Percentiles rank a stretch among this genome's conserved stretches.
Conservation (phyloP, 2,329 filamentous ascomycete genomes). For the Penicillium sp. region DNA sequence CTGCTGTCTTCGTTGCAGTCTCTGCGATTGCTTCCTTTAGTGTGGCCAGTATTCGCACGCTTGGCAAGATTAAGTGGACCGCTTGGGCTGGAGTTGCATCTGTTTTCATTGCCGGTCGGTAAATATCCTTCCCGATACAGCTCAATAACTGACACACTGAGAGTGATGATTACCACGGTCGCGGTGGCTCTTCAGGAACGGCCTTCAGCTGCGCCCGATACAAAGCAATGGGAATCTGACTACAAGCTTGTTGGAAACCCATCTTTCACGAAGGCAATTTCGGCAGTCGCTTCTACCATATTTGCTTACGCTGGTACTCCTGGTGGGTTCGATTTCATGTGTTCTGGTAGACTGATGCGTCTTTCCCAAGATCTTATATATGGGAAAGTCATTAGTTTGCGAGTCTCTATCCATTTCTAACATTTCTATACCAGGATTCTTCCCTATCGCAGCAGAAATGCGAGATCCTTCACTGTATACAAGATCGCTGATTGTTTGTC, state of each 20-base stretch:
- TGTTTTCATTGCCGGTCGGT: conserved; percentile 18
- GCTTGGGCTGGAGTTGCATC: conserved; percentile 35
- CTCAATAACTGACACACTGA: not conserved
- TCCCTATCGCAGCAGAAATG: not conserved
- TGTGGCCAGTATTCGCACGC: conserved; percentile 37
- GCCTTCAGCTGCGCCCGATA: not conserved
- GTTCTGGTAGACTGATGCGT: too few species aligned
- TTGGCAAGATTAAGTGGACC: conserved; percentile 35
- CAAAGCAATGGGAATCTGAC: not conserved
- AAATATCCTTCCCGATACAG: not conserved
- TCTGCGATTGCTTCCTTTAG: conserved; percentile 23
- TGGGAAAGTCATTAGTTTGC: too few species aligned
- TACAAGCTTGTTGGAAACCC: conserved; percentile 19
- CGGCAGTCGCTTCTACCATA: conserved; percentile 31
- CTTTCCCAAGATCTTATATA: too few species aligned
- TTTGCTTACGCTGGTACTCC: conserved; percentile 33
- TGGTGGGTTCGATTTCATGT: conserved; percentile 15
- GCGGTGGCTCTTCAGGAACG: not conserved
- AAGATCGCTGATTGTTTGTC: not conserved
- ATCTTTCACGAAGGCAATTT: conserved; percentile 30
- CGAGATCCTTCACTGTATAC: not conserved
- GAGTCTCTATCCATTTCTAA: not conserved
- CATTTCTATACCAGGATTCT: not conserved
- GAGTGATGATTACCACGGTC: not conserved
- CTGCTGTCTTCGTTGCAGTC: conserved; percentile 28